Conservation (phyloP, 225 moss, liverwort and hornwort genomes). For the Bryoerythrophyllum caledonicum region DNA sequence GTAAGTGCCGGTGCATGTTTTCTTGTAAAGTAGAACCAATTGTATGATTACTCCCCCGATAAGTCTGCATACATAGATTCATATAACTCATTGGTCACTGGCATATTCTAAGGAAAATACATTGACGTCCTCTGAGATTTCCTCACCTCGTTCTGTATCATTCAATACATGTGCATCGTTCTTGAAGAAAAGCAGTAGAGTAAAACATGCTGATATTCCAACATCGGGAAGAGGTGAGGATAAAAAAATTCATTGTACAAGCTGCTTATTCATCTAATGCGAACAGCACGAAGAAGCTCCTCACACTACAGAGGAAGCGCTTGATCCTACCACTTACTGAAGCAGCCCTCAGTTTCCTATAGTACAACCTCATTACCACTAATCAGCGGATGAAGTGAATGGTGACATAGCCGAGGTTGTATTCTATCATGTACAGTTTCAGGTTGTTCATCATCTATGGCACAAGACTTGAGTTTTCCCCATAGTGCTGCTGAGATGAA, state of each 20-base stretch:
- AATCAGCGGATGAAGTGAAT: conserved; percentile 19
- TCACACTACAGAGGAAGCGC: conserved; percentile 24
- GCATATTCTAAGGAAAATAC: not conserved
- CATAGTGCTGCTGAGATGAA: not conserved
- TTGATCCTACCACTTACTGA: not conserved
- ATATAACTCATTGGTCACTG: not conserved
- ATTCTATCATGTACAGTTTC: conserved; percentile 7
- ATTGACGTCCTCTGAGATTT: not conserved
- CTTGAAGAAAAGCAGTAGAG: not conserved
- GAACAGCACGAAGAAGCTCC: conserved; percentile 26
- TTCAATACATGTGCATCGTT: not conserved
- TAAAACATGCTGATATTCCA: not conserved
- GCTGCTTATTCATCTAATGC: conserved; percentile 13
- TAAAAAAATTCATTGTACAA: too few species aligned
- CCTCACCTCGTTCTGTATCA: not conserved
- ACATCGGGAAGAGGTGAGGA: too few species aligned
- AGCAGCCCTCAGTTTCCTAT: conserved; percentile 15
- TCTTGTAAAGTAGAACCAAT: not conserved
- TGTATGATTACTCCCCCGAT: not conserved
- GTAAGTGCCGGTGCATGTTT: not conserved
- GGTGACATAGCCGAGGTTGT: conserved; percentile 14
- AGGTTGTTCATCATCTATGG: not conserved
- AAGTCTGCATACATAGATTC: not conserved
- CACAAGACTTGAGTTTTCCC: conserved; percentile 7
- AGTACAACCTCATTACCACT: conserved; percentile 24